Evolutionary conservation across 2,329 filamentous ascomycete genomes (phyloP), one percentile per base, ranked within the genome.

Genomic region (Nothophaeocryptopus gaeumannii): DNA sequence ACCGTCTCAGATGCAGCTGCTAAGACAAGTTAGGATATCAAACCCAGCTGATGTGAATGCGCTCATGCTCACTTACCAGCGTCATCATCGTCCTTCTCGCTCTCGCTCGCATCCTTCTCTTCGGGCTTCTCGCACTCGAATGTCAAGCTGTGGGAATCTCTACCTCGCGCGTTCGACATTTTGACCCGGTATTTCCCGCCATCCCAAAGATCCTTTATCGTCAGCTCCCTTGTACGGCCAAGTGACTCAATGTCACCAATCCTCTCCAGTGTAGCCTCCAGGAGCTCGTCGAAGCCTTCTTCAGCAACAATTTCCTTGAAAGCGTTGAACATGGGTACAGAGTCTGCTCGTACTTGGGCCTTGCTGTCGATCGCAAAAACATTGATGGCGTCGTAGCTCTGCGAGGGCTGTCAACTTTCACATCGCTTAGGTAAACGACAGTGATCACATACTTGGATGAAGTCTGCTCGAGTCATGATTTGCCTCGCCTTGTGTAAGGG

Each of bases 401-500:
- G 84, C 1, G 7, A 26, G 2, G 14, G 2, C 16, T 31, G 26
- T 47, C 33, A 50, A 37, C 16, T 32, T 5, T 31, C 20, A 26
- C 7, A 26, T 26, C 20, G 20, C 20, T 26, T 7, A 26, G 12
- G 34, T n/a, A 32, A 7, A 11, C 14, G 8, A 10, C 8, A n/a
- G 16, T 13, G 12, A 30, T 38, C 11, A 50, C 53, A 8, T 13
- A 54, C 56, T 45, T 56, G 59, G 63, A 97, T 91, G 68, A 97
- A 99, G 70, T 99, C 93, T 51, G 89, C 86, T 45, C 93, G 81
- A 11, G 93, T 97, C 92, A 96, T 96, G 67, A 96, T 86, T 70
- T 96, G 80, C 55, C 92, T 86, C 0, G 90, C 89, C 59, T 86
- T 80, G 67, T 95, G 89, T 47, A 96, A 82, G 0, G 88, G 83